phyloP scores from a whole-genome alignment of 179 eudicot species.

The Dionaea muscipula region DNA sequence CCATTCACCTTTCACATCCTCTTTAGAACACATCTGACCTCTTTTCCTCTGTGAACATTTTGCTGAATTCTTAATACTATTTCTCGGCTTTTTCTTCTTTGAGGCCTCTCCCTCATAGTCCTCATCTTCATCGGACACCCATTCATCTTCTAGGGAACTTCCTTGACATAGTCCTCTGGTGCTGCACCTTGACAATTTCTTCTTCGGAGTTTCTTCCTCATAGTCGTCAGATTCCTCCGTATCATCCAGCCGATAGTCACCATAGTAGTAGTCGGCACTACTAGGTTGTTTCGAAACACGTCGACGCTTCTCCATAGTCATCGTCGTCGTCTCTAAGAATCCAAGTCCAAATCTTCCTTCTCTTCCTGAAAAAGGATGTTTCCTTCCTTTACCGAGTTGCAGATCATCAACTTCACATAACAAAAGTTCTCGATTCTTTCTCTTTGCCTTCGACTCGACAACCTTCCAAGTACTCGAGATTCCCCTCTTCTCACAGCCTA shows the following conservation, averaged over 20 bases:
- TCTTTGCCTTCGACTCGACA: slow-evolving; percentile 8
- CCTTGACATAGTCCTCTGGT: too few relatives aligned
- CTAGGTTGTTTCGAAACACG: neutral
- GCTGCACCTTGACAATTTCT: too few relatives aligned
- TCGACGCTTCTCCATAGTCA: neutral
- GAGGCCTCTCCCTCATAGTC: slow-evolving; percentile 10
- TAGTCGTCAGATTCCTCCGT: too few relatives aligned
- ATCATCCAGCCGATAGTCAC: slow-evolving; percentile 8
- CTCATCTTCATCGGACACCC: slow-evolving; percentile 13
- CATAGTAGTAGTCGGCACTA: neutral
- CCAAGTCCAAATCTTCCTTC: too few relatives aligned
- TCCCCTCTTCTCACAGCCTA: slow-evolving; percentile 4
- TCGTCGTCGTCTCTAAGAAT: too few relatives aligned
- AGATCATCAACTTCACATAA: neutral
- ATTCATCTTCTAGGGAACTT: slow-evolving; percentile 9
- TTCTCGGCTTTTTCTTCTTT: slow-evolving; percentile 3
- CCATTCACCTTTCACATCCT: neutral
- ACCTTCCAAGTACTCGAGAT: slow-evolving; percentile 3
- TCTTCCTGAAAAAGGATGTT: neutral
- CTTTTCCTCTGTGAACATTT: slow-evolving; percentile 6
- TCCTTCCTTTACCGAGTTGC: neutral
- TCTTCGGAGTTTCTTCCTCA: too few relatives aligned
- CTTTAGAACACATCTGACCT: neutral
- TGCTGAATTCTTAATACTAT: slow-evolving; percentile 6
- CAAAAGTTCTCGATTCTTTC: slow-evolving; percentile 2